Percentiles rank a stretch among this genome's conserved stretches.
phyloP scores from a whole-genome alignment of 108 stramenopile species.

The Fragilaria radians region DNA sequence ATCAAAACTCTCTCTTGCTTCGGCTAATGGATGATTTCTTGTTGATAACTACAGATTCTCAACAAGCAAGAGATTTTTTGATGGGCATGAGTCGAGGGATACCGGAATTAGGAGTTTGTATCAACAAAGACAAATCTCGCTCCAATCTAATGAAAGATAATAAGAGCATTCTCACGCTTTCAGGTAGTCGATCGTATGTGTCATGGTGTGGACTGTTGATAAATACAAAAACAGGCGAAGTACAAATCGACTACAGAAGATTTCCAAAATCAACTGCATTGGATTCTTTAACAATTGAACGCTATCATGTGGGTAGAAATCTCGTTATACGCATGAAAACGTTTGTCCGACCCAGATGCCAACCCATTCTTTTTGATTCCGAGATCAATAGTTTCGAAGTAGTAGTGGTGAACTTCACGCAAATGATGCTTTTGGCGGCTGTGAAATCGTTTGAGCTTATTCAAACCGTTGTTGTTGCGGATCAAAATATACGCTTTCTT shows the following conservation, averaged over 20 bases:
- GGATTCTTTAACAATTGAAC: constrained; percentile 48
- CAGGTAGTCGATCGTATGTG: constrained; percentile 27
- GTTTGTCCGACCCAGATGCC: constrained; percentile 75
- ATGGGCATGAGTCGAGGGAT: constrained; percentile 45
- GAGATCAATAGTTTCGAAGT: constrained; percentile 44
- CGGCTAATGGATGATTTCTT: constrained; percentile 85
- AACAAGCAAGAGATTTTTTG: constrained; percentile 40
- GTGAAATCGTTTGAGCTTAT: constrained; percentile 25
- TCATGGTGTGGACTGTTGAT: constrained; percentile 88
- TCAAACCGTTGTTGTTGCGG: background rate
- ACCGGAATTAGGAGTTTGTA: constrained; percentile 49
- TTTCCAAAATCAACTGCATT: constrained; percentile 41
- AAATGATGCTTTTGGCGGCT: constrained; percentile 59
- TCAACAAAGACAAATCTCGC: constrained; percentile 66
- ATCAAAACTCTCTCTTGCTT: constrained; percentile 35
- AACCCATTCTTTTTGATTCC: constrained; percentile 67
- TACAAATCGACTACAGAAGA: constrained; percentile 55
- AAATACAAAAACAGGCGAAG: constrained; percentile 67
- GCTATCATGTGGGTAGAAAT: constrained; percentile 31
- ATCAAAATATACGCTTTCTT: background rate
- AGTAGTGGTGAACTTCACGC: constrained; percentile 57
- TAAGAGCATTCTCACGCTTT: too few species aligned
- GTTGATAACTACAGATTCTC: constrained; percentile 43
- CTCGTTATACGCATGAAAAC: constrained; percentile 45
- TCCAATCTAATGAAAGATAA: constrained; percentile 17